Evolutionary conservation across 306 rosid genomes (phyloP), one percentile per base, ranked within the genome.

Genomic region (Luffa aegyptiaca): DNA sequence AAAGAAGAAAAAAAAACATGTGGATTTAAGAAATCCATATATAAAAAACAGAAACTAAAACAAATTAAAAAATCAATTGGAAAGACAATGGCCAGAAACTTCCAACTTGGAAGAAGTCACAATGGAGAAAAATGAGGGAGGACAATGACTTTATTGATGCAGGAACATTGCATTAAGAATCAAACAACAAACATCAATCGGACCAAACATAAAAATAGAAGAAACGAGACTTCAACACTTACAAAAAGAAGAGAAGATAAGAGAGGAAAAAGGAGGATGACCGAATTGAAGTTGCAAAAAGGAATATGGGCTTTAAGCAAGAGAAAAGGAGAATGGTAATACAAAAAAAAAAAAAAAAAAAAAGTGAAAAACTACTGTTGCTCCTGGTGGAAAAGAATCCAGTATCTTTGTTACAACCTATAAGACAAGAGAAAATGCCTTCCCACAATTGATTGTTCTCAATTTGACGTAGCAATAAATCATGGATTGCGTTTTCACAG

Each of bases 321-420:
- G 56, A 2, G 76, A 41, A 70, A 70, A 70, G 16, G 39, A 42
- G 55, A 70, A 45, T 18, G 35, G 52, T 44, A 42, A 70, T 12
- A 44, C 56, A 17, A 76, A 76, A 84, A 88, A 85, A 84, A 88
- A 85, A 48, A 17, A 76, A 76, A 84, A 88, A 85, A 84, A 88
- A 85, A 48, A 77, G 81, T 80, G 70, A 81, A 84, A 62, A 69
- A 76, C 84, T 78, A 78, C 73, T 39, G 73, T 39, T 66, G 63
- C 69, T 58, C 79, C 81, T 74, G 77, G 87, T 83, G 87, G 88
- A 80, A 84, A 81, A 82, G 58, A 76, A 85, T 18, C 79, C 73
- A 79, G 72, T 68, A 77, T 80, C 70, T 53, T 21, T 70, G 80
- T 81, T 35, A 63, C 42, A 44, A 68, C 75, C 51, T 68, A 41